Conservation (phyloP, 768 basidiomycete species). For the Tulasnella sp. region DNA sequence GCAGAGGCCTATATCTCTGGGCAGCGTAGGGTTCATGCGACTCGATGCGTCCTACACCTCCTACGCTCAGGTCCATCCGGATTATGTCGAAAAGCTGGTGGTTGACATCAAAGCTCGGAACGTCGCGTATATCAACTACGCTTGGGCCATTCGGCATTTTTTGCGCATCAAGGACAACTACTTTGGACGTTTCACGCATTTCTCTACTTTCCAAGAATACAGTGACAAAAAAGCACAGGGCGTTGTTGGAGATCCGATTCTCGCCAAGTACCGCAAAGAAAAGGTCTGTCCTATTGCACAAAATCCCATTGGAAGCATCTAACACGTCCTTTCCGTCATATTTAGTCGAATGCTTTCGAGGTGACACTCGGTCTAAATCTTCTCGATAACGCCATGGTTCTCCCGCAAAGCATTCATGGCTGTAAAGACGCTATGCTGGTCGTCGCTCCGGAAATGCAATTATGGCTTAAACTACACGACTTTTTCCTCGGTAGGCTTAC, state of each 20-base stretch:
- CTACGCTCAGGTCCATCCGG: conserved; percentile 54
- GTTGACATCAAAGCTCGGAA: conserved; percentile 48
- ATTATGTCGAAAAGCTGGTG: conserved; percentile 70
- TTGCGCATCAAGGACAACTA: conserved; percentile 91
- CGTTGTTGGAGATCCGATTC: conserved; percentile 70
- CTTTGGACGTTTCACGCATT: conserved; percentile 88
- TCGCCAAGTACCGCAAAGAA: conserved; percentile 68
- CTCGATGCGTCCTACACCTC: conserved; percentile 69
- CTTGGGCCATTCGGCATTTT: conserved; percentile 83
- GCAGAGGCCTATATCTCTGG: conserved; percentile 52
- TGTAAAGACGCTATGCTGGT: conserved; percentile 40
- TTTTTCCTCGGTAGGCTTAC: conserved; percentile 68
- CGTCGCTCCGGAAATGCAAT: conserved; percentile 57
- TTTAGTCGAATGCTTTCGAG: conserved; percentile 77
- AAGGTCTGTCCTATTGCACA: conserved; percentile 42
- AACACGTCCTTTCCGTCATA: neutral
- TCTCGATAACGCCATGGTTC: conserved; percentile 45
- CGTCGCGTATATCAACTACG: conserved; percentile 59
- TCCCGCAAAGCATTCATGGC: conserved; percentile 45
- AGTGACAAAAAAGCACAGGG: conserved; percentile 55
- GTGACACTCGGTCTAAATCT: conserved; percentile 54
- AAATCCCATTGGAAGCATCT: neutral
- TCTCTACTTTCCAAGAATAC: conserved; percentile 81
- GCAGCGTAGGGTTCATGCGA: conserved; percentile 48
- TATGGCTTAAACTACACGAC: conserved; percentile 74